These are phyloP conservation scores for Rhynchosporium secalis DNA, from an alignment of 2,329 filamentous ascomycete species.

Conservation along the genomic window DNA sequence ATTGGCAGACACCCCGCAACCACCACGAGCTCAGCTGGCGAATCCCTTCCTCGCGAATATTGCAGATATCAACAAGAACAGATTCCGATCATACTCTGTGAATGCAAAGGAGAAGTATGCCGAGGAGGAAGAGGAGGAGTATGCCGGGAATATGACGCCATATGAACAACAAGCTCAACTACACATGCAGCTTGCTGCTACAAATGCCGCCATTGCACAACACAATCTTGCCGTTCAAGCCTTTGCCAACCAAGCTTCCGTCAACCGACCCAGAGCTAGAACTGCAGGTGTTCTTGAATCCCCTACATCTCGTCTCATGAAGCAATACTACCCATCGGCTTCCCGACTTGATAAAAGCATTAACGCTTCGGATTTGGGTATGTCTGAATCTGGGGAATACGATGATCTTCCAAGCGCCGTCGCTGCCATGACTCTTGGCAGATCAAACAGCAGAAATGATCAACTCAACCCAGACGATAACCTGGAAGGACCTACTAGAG, in stretches of 20 bases:
- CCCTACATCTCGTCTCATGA: slow-evolving; percentile 51
- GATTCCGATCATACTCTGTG: slow-evolving; percentile 96
- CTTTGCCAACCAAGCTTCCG: slow-evolving; percentile 80
- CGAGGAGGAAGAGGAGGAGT: slow-evolving; percentile 80
- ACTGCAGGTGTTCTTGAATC: slow-evolving; percentile 86
- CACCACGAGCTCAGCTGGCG: slow-evolving; percentile 68
- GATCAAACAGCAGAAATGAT: slow-evolving; percentile 65
- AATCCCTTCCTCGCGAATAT: slow-evolving; percentile 75
- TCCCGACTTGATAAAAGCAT: slow-evolving; percentile 75
- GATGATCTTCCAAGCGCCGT: slow-evolving; percentile 80
- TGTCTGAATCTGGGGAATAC: slow-evolving; percentile 75
- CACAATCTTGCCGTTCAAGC: slow-evolving; percentile 94
- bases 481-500: slow-evolving; percentile 86
- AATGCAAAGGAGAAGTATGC: slow-evolving; percentile 98
- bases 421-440: slow-evolving; percentile 72
- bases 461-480: slow-evolving; percentile 76
- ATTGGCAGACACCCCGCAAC: slow-evolving; percentile 88
- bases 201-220: slow-evolving; percentile 73
- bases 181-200: slow-evolving; percentile 63
- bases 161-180: slow-evolving; percentile 62
- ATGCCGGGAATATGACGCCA: slow-evolving; percentile 47
- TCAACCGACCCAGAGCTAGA: slow-evolving; percentile 80
- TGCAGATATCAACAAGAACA: slow-evolving; percentile 75
- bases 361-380: slow-evolving; percentile 70
- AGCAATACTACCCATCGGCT: slow-evolving; percentile 74